These are phyloP conservation scores for Orbilia brochopaga DNA, from an alignment of 2,329 filamentous ascomycete genomes.

Conservation along the genomic window DNA sequence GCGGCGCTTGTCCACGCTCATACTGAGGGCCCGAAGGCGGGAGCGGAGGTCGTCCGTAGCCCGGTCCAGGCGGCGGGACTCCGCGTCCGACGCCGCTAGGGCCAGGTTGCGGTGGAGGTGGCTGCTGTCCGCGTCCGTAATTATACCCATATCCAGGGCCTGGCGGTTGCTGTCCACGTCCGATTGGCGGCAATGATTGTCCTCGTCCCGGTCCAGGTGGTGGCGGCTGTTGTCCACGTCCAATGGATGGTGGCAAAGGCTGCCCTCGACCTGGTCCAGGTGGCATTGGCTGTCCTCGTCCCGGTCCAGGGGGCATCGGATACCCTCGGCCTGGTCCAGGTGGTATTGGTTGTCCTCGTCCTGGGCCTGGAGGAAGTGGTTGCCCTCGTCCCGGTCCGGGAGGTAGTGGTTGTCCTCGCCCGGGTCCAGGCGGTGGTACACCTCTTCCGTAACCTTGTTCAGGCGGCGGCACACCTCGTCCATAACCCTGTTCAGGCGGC, in stretches of 20 bases:
- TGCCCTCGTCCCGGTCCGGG: slow-evolving; percentile 2
- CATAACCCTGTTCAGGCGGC: slow-evolving; percentile 22
- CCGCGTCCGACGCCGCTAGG: slow-evolving; percentile 2
- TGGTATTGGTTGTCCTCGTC: slow-evolving; percentile 13
- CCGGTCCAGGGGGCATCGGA: not conserved
- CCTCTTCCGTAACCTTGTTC: slow-evolving; percentile 29
- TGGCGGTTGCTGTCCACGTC: slow-evolving; percentile 22
- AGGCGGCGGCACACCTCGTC: slow-evolving; percentile 8
- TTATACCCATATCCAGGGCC: slow-evolving; percentile 4
- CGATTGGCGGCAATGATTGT: slow-evolving; percentile 6
- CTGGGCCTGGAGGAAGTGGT: not conserved
- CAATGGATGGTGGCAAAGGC: not conserved
- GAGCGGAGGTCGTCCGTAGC: slow-evolving; percentile 8
- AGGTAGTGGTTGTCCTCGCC: not conserved
- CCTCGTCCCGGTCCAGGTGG: slow-evolving; percentile 17
- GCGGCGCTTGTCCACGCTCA: slow-evolving; percentile 23
- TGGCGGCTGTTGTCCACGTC: slow-evolving; percentile 20
- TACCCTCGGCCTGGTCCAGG: slow-evolving; percentile 13
- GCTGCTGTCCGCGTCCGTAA: slow-evolving; percentile 8
- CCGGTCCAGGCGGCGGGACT: too few relatives aligned
- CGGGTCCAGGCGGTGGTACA: slow-evolving; percentile 5
- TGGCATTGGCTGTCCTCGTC: slow-evolving; percentile 1
- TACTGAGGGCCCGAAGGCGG: slow-evolving; percentile 4
- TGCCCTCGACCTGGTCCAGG: not conserved
- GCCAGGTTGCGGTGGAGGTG: slow-evolving; percentile 2